These are phyloP conservation scores for Tetraselmis chui DNA, from an alignment of 139 green algal species.

Conservation along the genomic window DNA sequence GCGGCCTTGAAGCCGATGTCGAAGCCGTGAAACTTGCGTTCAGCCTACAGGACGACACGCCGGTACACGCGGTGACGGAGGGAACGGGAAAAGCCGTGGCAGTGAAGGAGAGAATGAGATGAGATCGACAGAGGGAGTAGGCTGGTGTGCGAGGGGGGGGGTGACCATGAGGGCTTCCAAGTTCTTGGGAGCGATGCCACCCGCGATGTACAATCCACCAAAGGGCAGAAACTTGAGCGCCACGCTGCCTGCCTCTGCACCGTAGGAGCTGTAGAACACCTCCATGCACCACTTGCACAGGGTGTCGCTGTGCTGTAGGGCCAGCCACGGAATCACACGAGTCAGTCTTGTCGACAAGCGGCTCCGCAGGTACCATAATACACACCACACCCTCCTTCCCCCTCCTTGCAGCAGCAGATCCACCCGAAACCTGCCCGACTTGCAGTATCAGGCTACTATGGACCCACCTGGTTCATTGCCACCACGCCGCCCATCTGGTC, in stretches of 20 bases:
- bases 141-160: conserved; percentile 9
- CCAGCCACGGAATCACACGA: too few species aligned
- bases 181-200: conserved; percentile 14
- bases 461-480: neutral
- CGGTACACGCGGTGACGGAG: neutral
- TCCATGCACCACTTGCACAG: conserved; percentile 12
- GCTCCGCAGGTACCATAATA: too few species aligned
- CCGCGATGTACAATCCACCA: conserved; percentile 13
- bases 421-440: too few species aligned
- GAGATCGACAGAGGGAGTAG: too few species aligned
- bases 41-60: neutral
- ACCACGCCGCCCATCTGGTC: neutral
- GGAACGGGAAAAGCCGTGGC: too few species aligned
- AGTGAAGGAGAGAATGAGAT: too few species aligned
- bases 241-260: neutral
- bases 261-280: conserved; percentile 12
- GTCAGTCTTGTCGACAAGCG: too few species aligned
- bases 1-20: conserved; percentile 3
- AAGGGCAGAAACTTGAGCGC: conserved; percentile 17
- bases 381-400: too few species aligned
- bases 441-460: too few species aligned
- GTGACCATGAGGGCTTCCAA: neutral
- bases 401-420: too few species aligned
- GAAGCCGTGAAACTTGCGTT: neutral
- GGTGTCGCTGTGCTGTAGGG: too few species aligned